Base-by-base conservation (phyloP, 139 green algal genomes). In the Micractinium conductrix region DNA sequence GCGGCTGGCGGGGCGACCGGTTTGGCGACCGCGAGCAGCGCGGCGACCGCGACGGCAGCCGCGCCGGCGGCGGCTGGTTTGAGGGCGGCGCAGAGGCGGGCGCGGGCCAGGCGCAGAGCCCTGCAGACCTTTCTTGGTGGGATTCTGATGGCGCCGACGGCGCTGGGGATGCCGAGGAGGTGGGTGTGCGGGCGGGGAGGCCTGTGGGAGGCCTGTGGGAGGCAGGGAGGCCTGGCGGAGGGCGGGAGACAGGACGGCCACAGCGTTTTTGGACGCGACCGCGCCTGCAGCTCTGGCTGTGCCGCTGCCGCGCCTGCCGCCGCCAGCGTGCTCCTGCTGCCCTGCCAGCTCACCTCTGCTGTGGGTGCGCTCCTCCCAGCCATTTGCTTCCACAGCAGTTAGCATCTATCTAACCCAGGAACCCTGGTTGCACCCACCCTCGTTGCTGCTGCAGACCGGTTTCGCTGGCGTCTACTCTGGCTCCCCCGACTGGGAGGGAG, bases 101-200 rank as follows among this genome's bases (percentile, higher is more conserved):
- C 12, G 37, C n/a, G 16, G 74, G 33, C n/a, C 43, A 10, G 14
- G 42, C 8, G 33, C 44, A 33, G 6, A 37, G 17, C 55, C 30
- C 55, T 42, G 76, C 76, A 9, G 76, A 82, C 40, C 58, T 82
- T 28, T 73, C 58, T 0, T 82, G 76, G 76, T 82, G 76, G 76
- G 76, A 82, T 40, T 45, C 43, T 42, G 71, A 78, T 28, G 65
- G 65, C 16, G 65, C 65, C 8, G 65, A 40, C 65, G 65, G 22
- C n/a, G 63, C 63, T 42, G 65, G 22, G 35, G 53, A 62, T 16
- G 53, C 53, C 10, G 5, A 19, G 10, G n/a, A 72, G 33, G n/a
- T 44, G 65, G 65, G 37, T 21, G 65, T 72, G 65, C 42, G 65
- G 42, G 33, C 14, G 8, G 5, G 9, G 28, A 28, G 14, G 65